phyloP scores from a whole-genome alignment of 139 green algal genomes.

The Chlamydomonas sphaeroides region DNA sequence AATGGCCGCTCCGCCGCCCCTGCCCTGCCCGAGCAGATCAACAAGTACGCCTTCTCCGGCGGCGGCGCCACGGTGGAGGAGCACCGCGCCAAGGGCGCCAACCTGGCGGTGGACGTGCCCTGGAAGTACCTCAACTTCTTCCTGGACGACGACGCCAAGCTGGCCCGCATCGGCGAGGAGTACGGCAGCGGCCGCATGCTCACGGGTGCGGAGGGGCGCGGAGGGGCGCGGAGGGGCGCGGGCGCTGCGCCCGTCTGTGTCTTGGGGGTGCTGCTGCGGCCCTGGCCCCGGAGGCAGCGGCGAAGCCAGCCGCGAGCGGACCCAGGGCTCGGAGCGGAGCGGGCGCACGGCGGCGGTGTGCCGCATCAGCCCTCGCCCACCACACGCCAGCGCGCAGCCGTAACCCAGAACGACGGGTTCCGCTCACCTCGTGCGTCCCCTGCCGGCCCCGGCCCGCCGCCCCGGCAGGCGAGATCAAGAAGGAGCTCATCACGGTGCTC shows the following conservation, averaged over 20 bases:
- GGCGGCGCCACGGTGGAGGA: constrained; percentile 91
- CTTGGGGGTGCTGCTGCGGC: too few relatives aligned
- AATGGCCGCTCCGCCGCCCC: too few relatives aligned
- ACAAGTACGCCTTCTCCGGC: constrained; percentile 94
- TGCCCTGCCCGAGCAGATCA: constrained; percentile 70
- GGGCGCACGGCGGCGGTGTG: too few relatives aligned
- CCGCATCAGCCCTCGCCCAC: too few relatives aligned
- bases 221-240: not conserved
- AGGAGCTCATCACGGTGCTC: constrained; percentile 87
- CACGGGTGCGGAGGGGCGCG: constrained; percentile 63
- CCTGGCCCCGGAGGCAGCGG: too few relatives aligned
- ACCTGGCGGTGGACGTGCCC: constrained; percentile 95
- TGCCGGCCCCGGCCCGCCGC: too few relatives aligned
- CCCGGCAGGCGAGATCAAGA: constrained; percentile 91
- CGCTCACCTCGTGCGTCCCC: too few relatives aligned
- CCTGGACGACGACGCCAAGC: constrained; percentile 90
- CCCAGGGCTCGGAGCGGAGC: too few relatives aligned
- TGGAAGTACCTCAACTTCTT: constrained; percentile 99
- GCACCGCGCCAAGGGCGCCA: constrained; percentile 86
- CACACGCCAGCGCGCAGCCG: too few relatives aligned
- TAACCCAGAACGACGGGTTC: too few relatives aligned
- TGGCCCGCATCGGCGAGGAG: constrained; percentile 81
- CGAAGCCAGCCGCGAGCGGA: too few relatives aligned
- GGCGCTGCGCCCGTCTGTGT: too few relatives aligned
- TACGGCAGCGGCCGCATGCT: constrained; percentile 93